phyloP scores from a whole-genome alignment of 805 yeast genomes.

The Candida insectorum region DNA sequence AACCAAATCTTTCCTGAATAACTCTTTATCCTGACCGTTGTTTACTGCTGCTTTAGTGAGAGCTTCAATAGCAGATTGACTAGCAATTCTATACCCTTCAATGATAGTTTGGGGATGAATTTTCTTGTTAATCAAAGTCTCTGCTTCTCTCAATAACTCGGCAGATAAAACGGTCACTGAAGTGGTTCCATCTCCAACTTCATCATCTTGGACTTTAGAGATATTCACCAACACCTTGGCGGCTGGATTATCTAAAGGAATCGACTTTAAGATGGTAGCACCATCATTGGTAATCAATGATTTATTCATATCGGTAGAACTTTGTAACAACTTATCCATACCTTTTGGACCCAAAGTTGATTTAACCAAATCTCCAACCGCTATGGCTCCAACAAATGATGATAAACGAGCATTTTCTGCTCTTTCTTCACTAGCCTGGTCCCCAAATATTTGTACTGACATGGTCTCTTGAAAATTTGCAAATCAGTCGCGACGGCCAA shows the following conservation, averaged over 20 bases:
- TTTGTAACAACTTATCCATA: conserved; percentile 92
- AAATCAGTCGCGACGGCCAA: neutral
- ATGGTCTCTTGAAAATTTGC: conserved; percentile 14
- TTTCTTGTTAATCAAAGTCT: conserved; percentile 82
- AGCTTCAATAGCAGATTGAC: conserved; percentile 79
- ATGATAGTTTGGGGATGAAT: conserved; percentile 98
- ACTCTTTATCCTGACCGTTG: conserved; percentile 52
- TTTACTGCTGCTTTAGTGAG: conserved; percentile 76
- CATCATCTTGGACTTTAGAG: conserved; percentile 95
- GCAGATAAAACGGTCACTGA: conserved; percentile 90
- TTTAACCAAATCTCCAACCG: conserved; percentile 96
- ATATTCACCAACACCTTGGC: conserved; percentile 94
- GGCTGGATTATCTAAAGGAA: conserved; percentile 96
- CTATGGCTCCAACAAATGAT: conserved; percentile 97
- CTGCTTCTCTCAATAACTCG: conserved; percentile 92
- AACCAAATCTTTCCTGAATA: conserved; percentile 72
- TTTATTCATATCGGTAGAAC: conserved; percentile 69
- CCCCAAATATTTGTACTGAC: conserved; percentile 95
- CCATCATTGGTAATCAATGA: conserved; percentile 95
- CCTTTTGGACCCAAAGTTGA: conserved; percentile 97
- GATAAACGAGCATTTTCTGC: conserved; percentile 98
- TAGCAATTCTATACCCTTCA: conserved; percentile 90
- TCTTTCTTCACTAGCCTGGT: conserved; percentile 95
- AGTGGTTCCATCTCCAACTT: conserved; percentile 98
- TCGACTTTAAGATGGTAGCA: conserved; percentile 90